Evolutionary conservation across 2,329 filamentous ascomycete species (phyloP).

Genomic region (Aspergillus viridinutans): DNA sequence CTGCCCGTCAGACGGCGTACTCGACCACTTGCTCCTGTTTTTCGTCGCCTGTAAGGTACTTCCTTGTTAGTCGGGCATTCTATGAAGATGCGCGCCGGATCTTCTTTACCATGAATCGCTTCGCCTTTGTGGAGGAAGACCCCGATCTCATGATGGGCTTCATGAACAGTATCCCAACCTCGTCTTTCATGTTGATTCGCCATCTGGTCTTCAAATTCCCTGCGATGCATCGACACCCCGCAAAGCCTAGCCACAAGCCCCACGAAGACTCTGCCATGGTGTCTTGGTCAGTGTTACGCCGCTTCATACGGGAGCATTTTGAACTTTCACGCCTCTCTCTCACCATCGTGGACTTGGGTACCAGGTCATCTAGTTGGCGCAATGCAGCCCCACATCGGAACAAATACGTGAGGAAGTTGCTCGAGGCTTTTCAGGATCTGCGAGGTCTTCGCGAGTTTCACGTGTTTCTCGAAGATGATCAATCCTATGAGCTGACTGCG

Average conservation of each 20-base stretch:
- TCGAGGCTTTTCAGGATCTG: constrained; percentile 17
- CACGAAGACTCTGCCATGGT: constrained; percentile 10
- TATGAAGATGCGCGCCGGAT: constrained; percentile 18
- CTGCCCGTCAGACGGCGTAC: constrained; percentile 16
- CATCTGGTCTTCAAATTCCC: constrained; percentile 21
- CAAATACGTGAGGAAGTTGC: constrained; percentile 15
- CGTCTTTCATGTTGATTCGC: constrained; percentile 16
- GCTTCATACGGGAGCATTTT: constrained; percentile 28
- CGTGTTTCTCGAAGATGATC: constrained; percentile 17
- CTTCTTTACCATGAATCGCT: constrained; percentile 19
- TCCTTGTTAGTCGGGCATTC: constrained; percentile 21
- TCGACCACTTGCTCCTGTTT: constrained; percentile 24
- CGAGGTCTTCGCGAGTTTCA: constrained; percentile 16
- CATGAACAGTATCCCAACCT: constrained; percentile 14
- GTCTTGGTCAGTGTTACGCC: constrained; percentile 21
- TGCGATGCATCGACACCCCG: constrained; percentile 2
- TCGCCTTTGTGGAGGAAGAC: constrained; percentile 20
- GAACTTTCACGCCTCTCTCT: constrained; percentile 16
- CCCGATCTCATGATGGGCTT: constrained; percentile 20
- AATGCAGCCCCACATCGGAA: constrained; percentile 2
- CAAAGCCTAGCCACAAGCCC: constrained; percentile 1
- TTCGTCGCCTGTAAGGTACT: constrained; percentile 18
- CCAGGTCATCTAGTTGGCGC: not conserved
- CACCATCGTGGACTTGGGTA: constrained; percentile 17
- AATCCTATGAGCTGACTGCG: constrained; percentile 13